Conservation (phyloP, 2,329 filamentous ascomycete genomes). For the Drechslerella stenobrocha region DNA sequence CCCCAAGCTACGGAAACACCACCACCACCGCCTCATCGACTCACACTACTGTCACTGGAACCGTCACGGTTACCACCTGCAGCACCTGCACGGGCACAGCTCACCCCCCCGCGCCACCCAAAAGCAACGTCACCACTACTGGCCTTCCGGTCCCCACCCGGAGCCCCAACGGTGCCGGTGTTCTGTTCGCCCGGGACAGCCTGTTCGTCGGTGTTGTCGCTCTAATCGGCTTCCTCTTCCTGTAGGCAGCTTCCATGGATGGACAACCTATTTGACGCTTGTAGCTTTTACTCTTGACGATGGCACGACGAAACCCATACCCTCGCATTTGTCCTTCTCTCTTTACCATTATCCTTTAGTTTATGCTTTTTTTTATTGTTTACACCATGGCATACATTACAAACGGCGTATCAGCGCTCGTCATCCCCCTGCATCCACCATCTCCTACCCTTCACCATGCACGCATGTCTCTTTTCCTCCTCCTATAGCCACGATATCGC, state of each 20-base stretch:
- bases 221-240: conserved; percentile 41
- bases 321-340: neutral
- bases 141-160: conserved; percentile 37
- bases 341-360: neutral
- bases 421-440: too few relatives aligned
- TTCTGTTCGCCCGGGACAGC: conserved; percentile 31
- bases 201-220: conserved; percentile 31
- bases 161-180: conserved; percentile 29
- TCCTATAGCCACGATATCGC: too few relatives aligned
- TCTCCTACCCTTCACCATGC: too few relatives aligned
- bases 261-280: neutral
- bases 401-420: too few relatives aligned
- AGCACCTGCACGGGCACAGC: conserved; percentile 47
- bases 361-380: neutral
- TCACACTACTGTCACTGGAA: conserved; percentile 22
- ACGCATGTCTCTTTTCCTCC: neutral
- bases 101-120: conserved; percentile 15
- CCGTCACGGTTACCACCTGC: conserved; percentile 31
- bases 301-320: conserved; percentile 3
- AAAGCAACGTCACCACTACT: conserved; percentile 13
- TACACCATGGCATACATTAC: neutral
- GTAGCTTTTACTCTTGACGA: neutral
- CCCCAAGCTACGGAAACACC: conserved; percentile 12
- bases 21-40: conserved; percentile 10
- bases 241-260: conserved; percentile 14